These are phyloP conservation scores for Actinomortierella wolfii DNA, from an alignment of 371 early-diverging fungal species.

Conservation along the genomic window DNA sequence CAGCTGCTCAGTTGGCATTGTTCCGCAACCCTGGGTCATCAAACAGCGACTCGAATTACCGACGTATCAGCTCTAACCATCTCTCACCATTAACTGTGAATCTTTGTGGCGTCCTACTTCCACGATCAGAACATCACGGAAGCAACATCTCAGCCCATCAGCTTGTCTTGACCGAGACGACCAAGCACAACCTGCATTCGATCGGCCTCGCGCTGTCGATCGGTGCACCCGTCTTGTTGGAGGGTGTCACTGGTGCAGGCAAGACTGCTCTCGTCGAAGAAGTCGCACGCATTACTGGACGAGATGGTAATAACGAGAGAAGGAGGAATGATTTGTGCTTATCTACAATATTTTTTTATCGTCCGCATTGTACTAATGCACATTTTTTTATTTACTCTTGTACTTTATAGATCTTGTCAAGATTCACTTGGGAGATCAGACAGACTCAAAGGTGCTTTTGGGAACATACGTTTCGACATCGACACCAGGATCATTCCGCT, in stretches of 20 bases:
- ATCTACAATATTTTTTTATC: too few relatives aligned
- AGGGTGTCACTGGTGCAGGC: constrained; percentile 94
- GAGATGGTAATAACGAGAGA: constrained; percentile 47
- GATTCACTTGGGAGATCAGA: constrained; percentile 98
- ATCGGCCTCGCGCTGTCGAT: constrained; percentile 86
- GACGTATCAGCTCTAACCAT: constrained; percentile 49
- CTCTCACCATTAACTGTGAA: constrained; percentile 63
- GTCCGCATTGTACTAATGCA: neutral
- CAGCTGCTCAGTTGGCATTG: constrained; percentile 36
- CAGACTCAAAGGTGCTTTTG: constrained; percentile 95
- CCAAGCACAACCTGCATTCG: constrained; percentile 71
- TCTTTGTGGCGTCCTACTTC: constrained; percentile 67
- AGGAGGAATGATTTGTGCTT: too few relatives aligned
- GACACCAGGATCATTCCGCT: constrained; percentile 90
- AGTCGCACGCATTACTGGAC: constrained; percentile 78
- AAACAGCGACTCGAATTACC: constrained; percentile 6
- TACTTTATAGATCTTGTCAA: constrained; percentile 83
- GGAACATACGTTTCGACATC: constrained; percentile 97
- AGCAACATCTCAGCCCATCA: constrained; percentile 41
- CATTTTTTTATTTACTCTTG: constrained; percentile 1
- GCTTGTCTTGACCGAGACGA: constrained; percentile 77
- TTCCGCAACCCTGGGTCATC: constrained; percentile 36
- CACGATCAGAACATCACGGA: constrained; percentile 17
- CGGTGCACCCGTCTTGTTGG: constrained; percentile 88
- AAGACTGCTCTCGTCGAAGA: constrained; percentile 95